Evolutionary conservation across 192 early-diverging fungal genomes (phyloP).

Genomic region (Diversispora eburnea): DNA sequence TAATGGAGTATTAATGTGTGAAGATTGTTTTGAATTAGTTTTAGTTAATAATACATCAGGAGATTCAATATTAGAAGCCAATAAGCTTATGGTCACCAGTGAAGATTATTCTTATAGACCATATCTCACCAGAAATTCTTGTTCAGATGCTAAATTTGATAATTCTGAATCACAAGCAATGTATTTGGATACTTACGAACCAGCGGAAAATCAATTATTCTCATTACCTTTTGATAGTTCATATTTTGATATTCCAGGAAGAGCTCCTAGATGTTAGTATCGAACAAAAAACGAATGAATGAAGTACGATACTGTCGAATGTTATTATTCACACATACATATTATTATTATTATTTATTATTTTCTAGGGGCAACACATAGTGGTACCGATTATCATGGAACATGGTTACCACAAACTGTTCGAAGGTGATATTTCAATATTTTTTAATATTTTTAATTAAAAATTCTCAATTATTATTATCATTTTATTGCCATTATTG

Average conservation of each 20-base stretch:
- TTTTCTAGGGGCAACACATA: constrained; percentile 67
- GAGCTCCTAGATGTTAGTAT: constrained; percentile 75
- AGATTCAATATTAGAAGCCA: constrained; percentile 30
- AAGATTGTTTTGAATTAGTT: constrained; percentile 58
- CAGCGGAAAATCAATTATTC: constrained; percentile 64
- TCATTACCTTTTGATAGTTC: constrained; percentile 74
- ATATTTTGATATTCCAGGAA: constrained; percentile 88
- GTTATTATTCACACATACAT: neutral
- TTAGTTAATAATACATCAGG: constrained; percentile 39
- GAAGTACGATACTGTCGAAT: no score
- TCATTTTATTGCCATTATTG: neutral
- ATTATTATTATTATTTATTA: neutral
- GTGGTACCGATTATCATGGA: constrained; percentile 90
- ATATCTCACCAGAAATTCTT: constrained; percentile 59
- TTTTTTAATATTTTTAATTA: no score
- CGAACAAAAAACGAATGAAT: no score
- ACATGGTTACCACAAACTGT: constrained; percentile 94
- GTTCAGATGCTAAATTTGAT: constrained; percentile 50
- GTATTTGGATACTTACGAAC: constrained; percentile 59
- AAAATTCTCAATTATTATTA: neutral
- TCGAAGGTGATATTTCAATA: constrained; percentile 41
- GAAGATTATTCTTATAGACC: constrained; percentile 66
- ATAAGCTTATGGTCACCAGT: constrained; percentile 52
- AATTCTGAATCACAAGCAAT: constrained; percentile 44
- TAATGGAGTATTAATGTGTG: constrained; percentile 69